Evolutionary conservation across 2,329 filamentous ascomycete species (phyloP), one percentile per base, ranked within the genome.

Genomic region (Neobulgaria alba): DNA sequence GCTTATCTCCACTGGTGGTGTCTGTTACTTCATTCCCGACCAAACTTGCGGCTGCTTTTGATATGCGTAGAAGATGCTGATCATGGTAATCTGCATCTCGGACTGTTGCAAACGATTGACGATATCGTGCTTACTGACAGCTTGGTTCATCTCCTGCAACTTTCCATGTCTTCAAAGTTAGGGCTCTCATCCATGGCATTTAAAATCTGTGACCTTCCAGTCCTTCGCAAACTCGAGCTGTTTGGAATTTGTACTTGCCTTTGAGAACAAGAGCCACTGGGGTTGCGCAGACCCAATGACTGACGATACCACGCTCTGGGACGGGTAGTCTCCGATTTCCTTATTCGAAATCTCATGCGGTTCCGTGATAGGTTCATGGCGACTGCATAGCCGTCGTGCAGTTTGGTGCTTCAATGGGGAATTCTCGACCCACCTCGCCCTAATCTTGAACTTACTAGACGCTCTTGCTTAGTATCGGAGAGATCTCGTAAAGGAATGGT

Each of bases 401-500:
- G n/a, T 23, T 18, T 33, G 29, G 12, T 10, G 31, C n/a, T 26
- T 8, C 16, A 35, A 36, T 47, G n/a, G n/a, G n/a, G n/a, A 48
- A 39, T 46, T 50, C 50, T 50, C 38, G 39, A 15, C 29, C 16
- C 17, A 8, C 3, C 12, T 29, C 23, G 29, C 44, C 36, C 29
- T 33, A 45, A 37, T 29, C 33, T 17, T 29, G 17, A 15, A 17
- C 34, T 38, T 32, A 21, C 36, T 23, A 53, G 47, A 40, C 53
- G 47, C 50, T 55, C 46, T 18, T 41, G 46, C 41, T 43, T 45
- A 50, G 46, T 42, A 50, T 43, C 44, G 42, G 30, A 48, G 45
- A 38, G 44, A 67, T 12, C 58, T 66, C 1, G 70, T 78, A 20
- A 66, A 66, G 50, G 51, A 62, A 7, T 80, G 75, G 75, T 64